These are phyloP conservation scores for Mortierella polycephala DNA, from an alignment of 371 early-diverging fungal genomes.

Conservation along the genomic window DNA sequence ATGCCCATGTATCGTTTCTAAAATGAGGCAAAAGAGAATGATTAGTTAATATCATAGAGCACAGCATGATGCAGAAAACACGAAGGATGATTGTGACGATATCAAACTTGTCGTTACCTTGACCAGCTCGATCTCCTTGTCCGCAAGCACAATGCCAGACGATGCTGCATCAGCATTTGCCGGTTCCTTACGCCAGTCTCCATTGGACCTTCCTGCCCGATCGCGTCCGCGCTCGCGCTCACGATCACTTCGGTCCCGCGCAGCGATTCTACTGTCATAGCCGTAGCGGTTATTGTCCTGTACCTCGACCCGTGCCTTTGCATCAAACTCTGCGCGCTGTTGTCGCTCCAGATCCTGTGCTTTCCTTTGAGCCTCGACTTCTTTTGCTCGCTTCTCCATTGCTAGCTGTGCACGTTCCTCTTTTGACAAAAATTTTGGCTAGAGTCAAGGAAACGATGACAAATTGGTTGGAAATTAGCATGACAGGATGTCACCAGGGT, in stretches of 20 bases:
- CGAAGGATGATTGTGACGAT: not conserved
- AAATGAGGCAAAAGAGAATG: constrained; percentile 11
- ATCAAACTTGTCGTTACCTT: constrained; percentile 44
- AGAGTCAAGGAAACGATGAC: constrained; percentile 7
- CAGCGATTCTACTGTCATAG: constrained; percentile 41
- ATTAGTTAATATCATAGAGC: not conserved
- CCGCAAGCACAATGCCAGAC: constrained; percentile 43
- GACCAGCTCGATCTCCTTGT: constrained; percentile 58
- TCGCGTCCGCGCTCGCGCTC: constrained; percentile 6
- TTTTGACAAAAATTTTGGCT: constrained; percentile 92
- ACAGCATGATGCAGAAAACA: not conserved
- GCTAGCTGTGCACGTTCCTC: constrained; percentile 92
- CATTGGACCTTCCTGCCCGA: constrained; percentile 35
- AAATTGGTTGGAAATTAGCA: too few relatives aligned
- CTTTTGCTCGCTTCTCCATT: constrained; percentile 81
- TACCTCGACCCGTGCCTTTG: constrained; percentile 62
- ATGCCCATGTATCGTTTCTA: constrained; percentile 92
- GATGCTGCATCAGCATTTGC: constrained; percentile 25
- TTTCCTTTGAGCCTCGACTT: constrained; percentile 78
- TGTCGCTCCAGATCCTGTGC: constrained; percentile 73
- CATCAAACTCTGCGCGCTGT: constrained; percentile 65
- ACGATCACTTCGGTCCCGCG: constrained; percentile 33
- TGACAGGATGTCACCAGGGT: too few relatives aligned
- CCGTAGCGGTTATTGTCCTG: constrained; percentile 50
- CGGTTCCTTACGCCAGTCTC: constrained; percentile 31